Evolutionary conservation across 2,329 filamentous ascomycete species (phyloP).

Genomic region (Diaporthe humulicola): DNA sequence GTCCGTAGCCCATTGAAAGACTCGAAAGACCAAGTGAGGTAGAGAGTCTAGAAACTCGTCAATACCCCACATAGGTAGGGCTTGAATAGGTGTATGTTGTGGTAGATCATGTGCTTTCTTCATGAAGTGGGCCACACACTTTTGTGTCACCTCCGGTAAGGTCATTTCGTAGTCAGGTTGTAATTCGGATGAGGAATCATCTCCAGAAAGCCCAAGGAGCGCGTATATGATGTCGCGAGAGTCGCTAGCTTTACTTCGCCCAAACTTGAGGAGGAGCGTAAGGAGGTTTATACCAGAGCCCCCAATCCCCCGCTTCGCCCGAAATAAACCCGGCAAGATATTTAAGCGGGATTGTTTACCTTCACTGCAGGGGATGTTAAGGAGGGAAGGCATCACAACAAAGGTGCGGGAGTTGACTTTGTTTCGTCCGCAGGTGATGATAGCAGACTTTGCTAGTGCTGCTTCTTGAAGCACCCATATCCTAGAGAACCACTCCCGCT

Average conservation of each 20-base stretch:
- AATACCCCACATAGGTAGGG: neutral
- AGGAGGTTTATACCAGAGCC: neutral
- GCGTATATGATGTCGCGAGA: neutral
- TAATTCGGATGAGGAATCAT: neutral
- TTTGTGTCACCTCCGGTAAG: neutral
- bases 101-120: neutral
- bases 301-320: neutral
- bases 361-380: neutral
- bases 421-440: neutral
- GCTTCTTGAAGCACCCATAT: neutral
- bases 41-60: neutral
- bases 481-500: neutral
- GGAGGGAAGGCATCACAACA: neutral
- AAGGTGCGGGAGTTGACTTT: neutral
- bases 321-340: neutral
- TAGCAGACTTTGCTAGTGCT: neutral
- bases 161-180: neutral
- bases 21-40: neutral
- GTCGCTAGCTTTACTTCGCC: neutral
- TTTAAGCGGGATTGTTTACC: neutral
- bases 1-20: neutral
- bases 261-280: neutral
- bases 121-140: neutral
- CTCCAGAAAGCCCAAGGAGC: neutral
- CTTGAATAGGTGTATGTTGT: too few relatives aligned